phyloP scores from a whole-genome alignment of 2,329 filamentous ascomycete genomes.

The Cordyceps tenuipes region DNA sequence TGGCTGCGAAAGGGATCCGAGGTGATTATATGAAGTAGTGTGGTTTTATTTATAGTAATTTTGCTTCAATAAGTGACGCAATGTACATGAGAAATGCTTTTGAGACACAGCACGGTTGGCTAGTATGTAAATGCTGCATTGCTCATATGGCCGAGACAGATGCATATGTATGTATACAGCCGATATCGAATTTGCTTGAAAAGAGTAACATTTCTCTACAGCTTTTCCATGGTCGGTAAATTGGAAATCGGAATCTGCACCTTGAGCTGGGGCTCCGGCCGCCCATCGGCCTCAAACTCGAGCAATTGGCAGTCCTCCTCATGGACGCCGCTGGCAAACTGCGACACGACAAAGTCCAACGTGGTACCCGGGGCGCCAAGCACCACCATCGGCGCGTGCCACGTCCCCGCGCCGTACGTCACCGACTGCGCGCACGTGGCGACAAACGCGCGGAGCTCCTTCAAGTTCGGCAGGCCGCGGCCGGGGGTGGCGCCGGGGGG shows the following conservation, averaged over 20 bases:
- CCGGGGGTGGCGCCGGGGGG: constrained; percentile 41
- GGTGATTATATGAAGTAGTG: no score
- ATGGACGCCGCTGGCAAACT: constrained; percentile 76
- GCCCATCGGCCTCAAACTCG: constrained; percentile 24
- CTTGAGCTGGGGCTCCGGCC: constrained; percentile 33
- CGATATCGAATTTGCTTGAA: neutral
- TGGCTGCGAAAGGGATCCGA: neutral
- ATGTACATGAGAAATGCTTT: neutral
- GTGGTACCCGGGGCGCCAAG: constrained; percentile 51
- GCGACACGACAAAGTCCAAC: constrained; percentile 81
- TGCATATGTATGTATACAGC: neutral
- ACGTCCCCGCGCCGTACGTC: constrained; percentile 85
- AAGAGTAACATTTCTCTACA: constrained; percentile 6
- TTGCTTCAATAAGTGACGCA: neutral
- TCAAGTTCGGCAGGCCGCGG: constrained; percentile 63
- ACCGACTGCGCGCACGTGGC: constrained; percentile 74
- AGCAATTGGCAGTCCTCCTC: constrained; percentile 87
- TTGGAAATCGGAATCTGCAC: constrained; percentile 22
- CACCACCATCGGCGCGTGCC: constrained; percentile 94
- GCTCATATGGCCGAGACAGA: neutral
- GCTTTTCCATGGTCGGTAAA: constrained; percentile 10
- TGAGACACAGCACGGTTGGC: no score
- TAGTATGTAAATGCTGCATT: no score
- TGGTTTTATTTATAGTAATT: neutral
- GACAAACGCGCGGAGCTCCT: constrained; percentile 65